Evolutionary conservation across 2,329 filamentous ascomycete species (phyloP).

Genomic region (Scedosporium apiospermum): DNA sequence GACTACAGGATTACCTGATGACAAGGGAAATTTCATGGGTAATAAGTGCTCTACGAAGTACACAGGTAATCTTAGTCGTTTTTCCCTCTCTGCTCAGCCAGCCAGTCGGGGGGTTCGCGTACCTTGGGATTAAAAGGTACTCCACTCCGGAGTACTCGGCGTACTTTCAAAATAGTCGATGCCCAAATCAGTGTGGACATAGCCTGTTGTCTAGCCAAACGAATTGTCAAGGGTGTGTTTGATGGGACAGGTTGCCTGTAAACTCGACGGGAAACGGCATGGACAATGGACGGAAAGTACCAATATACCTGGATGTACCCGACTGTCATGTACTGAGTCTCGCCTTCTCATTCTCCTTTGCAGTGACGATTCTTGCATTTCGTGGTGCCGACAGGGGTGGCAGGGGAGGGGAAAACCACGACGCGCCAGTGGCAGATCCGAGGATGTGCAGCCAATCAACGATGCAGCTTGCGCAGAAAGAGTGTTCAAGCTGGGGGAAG

Average conservation of each 20-base stretch:
- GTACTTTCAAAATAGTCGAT: neutral
- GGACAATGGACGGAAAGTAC: neutral
- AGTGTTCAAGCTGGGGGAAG: neutral
- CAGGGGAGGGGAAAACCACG: neutral
- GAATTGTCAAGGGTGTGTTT: neutral
- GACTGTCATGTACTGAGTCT: neutral
- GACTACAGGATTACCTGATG: neutral
- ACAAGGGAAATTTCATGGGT: neutral
- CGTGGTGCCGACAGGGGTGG: neutral
- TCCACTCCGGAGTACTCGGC: neutral
- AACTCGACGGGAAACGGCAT: neutral
- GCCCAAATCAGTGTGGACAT: neutral
- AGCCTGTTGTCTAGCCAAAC: neutral
- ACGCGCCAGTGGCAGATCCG: conserved; percentile 4
- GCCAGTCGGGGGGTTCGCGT: neutral
- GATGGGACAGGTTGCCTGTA: neutral
- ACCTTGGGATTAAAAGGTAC: neutral
- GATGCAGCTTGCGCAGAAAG: neutral
- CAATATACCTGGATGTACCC: neutral
- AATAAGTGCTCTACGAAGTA: neutral
- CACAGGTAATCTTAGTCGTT: no score
- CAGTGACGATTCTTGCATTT: neutral
- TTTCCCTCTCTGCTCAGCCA: no score
- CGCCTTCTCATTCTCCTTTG: neutral
- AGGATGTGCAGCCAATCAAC: neutral